Percentiles rank a stretch among this genome's conserved stretches.
Conservation (phyloP, 257 asterid species). For the Nicotiana benthamiana region DNA sequence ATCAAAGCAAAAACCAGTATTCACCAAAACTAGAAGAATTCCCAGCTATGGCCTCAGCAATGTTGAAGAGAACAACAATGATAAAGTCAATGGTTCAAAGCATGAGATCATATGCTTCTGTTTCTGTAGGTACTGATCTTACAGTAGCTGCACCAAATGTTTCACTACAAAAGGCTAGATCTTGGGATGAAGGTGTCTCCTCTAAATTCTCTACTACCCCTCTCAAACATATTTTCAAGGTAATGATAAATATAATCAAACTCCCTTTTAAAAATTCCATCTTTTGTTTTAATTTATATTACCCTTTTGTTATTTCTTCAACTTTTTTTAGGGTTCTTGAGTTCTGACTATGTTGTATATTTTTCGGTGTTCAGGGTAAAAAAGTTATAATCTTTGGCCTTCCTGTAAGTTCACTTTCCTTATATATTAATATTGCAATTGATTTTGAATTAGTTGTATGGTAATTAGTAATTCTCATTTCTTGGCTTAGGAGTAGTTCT, state of each 20-base stretch:
- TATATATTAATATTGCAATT: not conserved
- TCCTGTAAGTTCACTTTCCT: slow-evolving; percentile 50
- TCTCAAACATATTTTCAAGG: slow-evolving; percentile 74
- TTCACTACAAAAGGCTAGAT: slow-evolving; percentile 81
- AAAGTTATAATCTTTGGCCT: slow-evolving; percentile 92
- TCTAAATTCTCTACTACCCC: slow-evolving; percentile 79
- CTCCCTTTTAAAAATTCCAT: not conserved
- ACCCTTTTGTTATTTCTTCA: not conserved
- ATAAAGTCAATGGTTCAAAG: slow-evolving; percentile 32
- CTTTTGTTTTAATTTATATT: not conserved
- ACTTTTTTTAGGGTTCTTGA: slow-evolving; percentile 13
- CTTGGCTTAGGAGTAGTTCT: not conserved
- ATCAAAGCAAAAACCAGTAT: not conserved
- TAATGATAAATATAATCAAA: not conserved
- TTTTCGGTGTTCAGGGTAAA: slow-evolving; percentile 59
- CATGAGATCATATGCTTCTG: slow-evolving; percentile 62
- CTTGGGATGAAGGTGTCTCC: slow-evolving; percentile 95
- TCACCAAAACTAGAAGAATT: not conserved
- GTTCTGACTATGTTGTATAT: not conserved
- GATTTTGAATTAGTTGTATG: not conserved
- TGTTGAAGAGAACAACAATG: slow-evolving; percentile 45
- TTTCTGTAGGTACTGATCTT: slow-evolving; percentile 71
- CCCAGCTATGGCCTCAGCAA: slow-evolving; percentile 40
- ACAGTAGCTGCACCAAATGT: slow-evolving; percentile 60
- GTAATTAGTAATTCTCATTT: not conserved